phyloP scores from a whole-genome alignment of 768 basidiomycete genomes.

The Boletus rex-veris region DNA sequence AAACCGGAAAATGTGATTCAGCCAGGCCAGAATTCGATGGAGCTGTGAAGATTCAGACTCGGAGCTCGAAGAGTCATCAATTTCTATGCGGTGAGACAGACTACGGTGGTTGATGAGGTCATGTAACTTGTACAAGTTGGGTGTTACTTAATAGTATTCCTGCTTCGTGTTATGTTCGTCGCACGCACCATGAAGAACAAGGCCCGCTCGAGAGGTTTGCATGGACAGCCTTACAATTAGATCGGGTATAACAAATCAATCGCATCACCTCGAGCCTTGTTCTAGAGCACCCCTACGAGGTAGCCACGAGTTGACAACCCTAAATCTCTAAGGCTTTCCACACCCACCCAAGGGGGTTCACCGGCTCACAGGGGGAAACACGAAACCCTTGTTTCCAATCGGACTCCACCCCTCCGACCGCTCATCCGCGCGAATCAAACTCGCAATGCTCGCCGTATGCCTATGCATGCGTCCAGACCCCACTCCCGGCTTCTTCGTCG shows the following conservation, averaged over 20 bases:
- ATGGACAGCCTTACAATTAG: background rate
- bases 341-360: conserved; percentile 2
- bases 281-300: too few relatives aligned
- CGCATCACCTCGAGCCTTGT: background rate
- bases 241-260: conserved; percentile 12
- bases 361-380: conserved; percentile 40
- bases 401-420: conserved; percentile 80
- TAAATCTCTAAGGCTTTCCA: background rate
- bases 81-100: too few relatives aligned
- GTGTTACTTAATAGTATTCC: too few relatives aligned
- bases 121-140: too few relatives aligned
- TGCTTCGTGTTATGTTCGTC: too few relatives aligned
- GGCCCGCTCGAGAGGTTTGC: background rate
- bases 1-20: too few relatives aligned
- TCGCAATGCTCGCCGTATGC: conserved; percentile 83
- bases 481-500: conserved; percentile 13
- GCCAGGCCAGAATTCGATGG: too few relatives aligned
- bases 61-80: too few relatives aligned
- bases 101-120: too few relatives aligned
- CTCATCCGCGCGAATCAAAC: conserved; percentile 74
- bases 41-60: too few relatives aligned
- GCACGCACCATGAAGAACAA: too few relatives aligned
- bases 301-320: too few relatives aligned
- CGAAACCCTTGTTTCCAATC: conserved; percentile 52
- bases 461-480: conserved; percentile 48